A percentile compares a stretch with the other conserved stretches of the same genome.
These are phyloP conservation scores for Mycena vitilis DNA, from an alignment of 768 basidiomycete species.

Conservation along the genomic window DNA sequence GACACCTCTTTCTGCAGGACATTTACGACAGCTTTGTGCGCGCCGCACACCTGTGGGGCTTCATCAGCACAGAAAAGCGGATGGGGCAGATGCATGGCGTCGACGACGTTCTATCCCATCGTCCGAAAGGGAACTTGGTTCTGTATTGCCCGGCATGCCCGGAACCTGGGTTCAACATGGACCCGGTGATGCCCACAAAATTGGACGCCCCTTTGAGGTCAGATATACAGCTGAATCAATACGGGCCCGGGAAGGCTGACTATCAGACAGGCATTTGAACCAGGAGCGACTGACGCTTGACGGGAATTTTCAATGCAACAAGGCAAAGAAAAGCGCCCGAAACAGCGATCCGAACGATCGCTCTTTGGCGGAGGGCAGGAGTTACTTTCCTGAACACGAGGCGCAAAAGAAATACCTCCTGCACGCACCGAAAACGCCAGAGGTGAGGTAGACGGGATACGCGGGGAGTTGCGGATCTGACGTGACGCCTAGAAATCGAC, in stretches of 20 bases:
- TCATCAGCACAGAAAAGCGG: not conserved
- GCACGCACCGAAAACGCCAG: too few relatives aligned
- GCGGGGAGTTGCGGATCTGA: not conserved
- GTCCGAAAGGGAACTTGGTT: not conserved
- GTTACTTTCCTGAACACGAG: not conserved
- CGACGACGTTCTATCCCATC: not conserved
- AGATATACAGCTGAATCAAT: too few relatives aligned
- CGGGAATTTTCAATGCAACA: conserved; percentile 26
- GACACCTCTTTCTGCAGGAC: too few relatives aligned
- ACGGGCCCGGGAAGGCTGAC: too few relatives aligned
- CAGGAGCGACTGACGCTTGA: conserved; percentile 5
- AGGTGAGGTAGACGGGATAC: not conserved
- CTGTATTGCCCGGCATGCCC: conserved; percentile 18
- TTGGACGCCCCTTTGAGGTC: too few relatives aligned
- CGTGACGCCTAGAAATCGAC: conserved; percentile 30
- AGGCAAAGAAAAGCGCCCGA: conserved; percentile 20
- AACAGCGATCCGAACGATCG: conserved; percentile 8
- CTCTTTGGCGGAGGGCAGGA: not conserved
- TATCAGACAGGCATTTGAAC: conserved; percentile 14
- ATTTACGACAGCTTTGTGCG: conserved; percentile 21
- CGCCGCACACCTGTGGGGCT: not conserved
- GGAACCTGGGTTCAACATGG: conserved; percentile 27
- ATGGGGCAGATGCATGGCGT: conserved; percentile 6
- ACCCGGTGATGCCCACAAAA: not conserved
- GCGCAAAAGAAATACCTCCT: not conserved